phyloP scores from a whole-genome alignment of 1,139 yeast species.

The Suhomyces maxii region DNA sequence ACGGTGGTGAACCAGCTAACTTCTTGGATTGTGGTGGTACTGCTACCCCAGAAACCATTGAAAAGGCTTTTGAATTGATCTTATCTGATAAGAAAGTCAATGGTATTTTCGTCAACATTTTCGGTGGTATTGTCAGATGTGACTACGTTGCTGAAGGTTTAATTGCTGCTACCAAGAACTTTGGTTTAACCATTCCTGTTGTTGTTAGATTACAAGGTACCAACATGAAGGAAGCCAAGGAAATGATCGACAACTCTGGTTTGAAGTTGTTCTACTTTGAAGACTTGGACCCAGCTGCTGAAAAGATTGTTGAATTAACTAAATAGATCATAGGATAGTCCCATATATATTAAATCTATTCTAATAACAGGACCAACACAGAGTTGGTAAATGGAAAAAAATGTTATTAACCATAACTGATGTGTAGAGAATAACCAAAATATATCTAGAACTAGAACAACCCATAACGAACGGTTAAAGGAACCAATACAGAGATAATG shows the following conservation, averaged over 20 bases:
- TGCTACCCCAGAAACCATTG: conserved; percentile 97
- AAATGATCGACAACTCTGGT: conserved; percentile 84
- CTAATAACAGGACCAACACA: not conserved
- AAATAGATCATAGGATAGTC: conserved; percentile 3
- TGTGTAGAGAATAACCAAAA: no score
- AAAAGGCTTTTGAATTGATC: conserved; percentile 93
- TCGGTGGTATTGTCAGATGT: conserved; percentile 99
- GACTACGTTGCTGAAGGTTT: conserved; percentile 96
- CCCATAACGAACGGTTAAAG: no score
- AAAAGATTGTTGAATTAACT: conserved; percentile 77
- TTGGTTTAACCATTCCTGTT: conserved; percentile 77
- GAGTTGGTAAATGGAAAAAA: not conserved
- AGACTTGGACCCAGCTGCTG: conserved; percentile 97
- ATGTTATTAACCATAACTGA: no score
- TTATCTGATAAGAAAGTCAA: conserved; percentile 86
- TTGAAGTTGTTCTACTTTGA: conserved; percentile 88
- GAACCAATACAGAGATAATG: no score
- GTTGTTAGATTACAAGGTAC: conserved; percentile 99
- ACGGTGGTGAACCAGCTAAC: conserved; percentile 99
- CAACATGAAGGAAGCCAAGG: conserved; percentile 85
- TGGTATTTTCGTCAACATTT: conserved; percentile 96
- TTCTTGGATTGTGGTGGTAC: conserved; percentile 99
- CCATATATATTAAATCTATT: conserved; percentile 1
- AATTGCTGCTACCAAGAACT: conserved; percentile 34
- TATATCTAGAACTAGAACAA: no score